Evolutionary conservation across 257 asterid genomes (phyloP).

Genomic region (Lycium ferocissimum): DNA sequence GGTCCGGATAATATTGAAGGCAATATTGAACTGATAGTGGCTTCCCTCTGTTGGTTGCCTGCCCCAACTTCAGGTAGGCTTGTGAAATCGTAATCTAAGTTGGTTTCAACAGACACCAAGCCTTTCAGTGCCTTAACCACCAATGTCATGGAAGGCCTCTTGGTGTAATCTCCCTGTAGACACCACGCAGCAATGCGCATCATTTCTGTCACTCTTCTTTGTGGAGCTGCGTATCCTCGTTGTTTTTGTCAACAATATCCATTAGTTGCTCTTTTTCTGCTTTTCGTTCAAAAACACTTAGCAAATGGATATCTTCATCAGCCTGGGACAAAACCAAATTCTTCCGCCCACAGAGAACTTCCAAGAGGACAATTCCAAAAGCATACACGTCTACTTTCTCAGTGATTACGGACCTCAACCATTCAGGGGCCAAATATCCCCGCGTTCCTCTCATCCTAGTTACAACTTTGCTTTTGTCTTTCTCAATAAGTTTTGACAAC

Average conservation of each 20-base stretch:
- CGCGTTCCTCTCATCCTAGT: no score
- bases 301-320: constrained; percentile 36
- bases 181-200: constrained; percentile 43
- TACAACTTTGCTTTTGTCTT: no score
- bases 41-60: no score
- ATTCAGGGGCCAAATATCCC: no score
- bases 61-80: not conserved
- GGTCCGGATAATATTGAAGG: no score
- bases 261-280: constrained; percentile 19
- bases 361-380: constrained; percentile 41
- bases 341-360: constrained; percentile 37
- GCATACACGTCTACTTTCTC: constrained; percentile 41
- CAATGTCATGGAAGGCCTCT: constrained; percentile 43
- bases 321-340: constrained; percentile 33
- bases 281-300: constrained; percentile 28
- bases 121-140: constrained; percentile 43
- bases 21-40: no score
- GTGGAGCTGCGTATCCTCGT: constrained; percentile 30
- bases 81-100: constrained; percentile 27
- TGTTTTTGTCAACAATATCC: constrained; percentile 32
- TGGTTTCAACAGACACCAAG: constrained; percentile 13
- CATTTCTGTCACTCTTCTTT: constrained; percentile 28
- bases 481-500: no score
- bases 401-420: no score
- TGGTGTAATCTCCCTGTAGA: constrained; percentile 27